Evolutionary conservation across 768 basidiomycete genomes (phyloP), one percentile per base, ranked within the genome.

Genomic region (Sporobolomyces phaffii): DNA sequence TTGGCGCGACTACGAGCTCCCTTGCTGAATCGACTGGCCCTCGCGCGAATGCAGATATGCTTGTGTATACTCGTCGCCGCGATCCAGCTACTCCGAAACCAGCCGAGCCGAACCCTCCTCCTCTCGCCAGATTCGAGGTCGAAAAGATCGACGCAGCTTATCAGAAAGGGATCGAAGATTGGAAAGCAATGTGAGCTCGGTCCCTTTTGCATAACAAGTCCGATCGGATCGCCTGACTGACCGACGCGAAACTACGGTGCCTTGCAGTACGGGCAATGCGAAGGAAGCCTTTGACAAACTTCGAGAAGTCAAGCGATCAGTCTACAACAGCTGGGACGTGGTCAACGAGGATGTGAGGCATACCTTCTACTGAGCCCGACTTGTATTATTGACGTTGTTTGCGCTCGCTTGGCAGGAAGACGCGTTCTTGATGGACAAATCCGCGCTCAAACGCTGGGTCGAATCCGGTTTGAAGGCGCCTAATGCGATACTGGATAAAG

Each of bases 51-150:
- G 7, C 62, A 71, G 70, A 98, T 78, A 94, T 97, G 91, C 82
- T 97, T 36, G 86, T 98, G 60, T 98, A 97, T 77, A 83, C 84
- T 41, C 83, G 84, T 15, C 81, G 80, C 70, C 73, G 77, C 33
- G 62, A 72, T 31, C 2, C 50, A 31, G 20, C 50, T 3, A 7
- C 33, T 8, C 8, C 58, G 10, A 43, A 31, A n/a, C 40, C 45
- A 5, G 24, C 38, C 13, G 60, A 77, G 41, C 81, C 81, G 1
- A 61, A 72, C 38, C 87, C 86, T 34, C 87, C 88, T 1, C 70
- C 78, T 34, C 80, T 80, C 49, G 88, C 87, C 9, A 70, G 80
- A 59, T 77, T 82, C 36, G 80, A 84, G 33, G 83, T 91, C 11
- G 77, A 80, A 20, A 45, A 24, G 24, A 77, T 86, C 33, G 89